Evolutionary conservation across 2,329 filamentous ascomycete genomes (phyloP), one percentile per base, ranked within the genome.

Genomic region (Juglanconis juglandina): DNA sequence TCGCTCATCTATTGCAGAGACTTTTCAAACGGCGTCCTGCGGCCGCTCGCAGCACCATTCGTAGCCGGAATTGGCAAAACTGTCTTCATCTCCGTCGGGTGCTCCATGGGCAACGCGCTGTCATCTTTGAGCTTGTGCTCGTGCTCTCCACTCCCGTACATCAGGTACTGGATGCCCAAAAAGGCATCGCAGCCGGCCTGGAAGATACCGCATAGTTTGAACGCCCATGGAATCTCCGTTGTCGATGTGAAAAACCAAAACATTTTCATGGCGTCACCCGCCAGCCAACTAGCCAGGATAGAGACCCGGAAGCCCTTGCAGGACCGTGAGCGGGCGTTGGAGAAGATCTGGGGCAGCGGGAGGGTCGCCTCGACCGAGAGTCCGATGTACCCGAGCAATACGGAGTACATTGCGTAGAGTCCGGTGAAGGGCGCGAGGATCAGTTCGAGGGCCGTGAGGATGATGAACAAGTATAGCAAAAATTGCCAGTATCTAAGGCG

Each of bases 201-300:
- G 74, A 95, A 92, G 58, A 92, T 80, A 65, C 89, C 91, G 70
- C 90, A 94, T 24, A 91, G 75, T 77, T 94, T 94, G 75, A 95
- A 96, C 1, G 89, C 86, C 81, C 83, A 82, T 0, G 91, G 90
- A 37, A 95, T 91, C 68, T 82, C 79, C 4, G 84, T 84, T 1
- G 81, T 84, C 1, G 88, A 84, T 2, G 87, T 90, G 63, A 93
- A 89, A 77, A 94, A 95, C 86, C 86, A 89, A 69, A 92, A 90
- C 82, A 94, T 89, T 81, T 96, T 96, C 87, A 95, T 92, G 8
- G 84, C 80, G 73, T 96, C 91, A 63, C 91, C 91, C 3, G 88
- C 76, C 56, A 96, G 77, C 91, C 91, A 96, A 72, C 87, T 92
- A 34, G 80, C 83, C 60, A 95, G 77, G 4, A 96, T 87, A 6